A percentile compares a stretch with the other conserved stretches of the same genome.
phyloP scores from a whole-genome alignment of 768 basidiomycete species.

The Pleurotus cornucopiae region DNA sequence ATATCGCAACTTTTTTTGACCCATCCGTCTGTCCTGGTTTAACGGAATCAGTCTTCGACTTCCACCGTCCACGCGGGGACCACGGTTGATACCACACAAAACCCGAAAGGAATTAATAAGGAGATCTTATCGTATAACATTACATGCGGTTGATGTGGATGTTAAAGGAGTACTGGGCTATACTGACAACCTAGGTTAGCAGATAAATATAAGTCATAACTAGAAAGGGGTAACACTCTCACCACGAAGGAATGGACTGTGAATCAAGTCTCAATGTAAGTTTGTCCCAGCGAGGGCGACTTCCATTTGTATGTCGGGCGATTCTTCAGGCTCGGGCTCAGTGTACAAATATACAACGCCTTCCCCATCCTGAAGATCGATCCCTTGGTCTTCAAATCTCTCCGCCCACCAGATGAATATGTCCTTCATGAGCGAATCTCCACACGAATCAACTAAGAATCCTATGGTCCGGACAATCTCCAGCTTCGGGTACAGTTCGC shows the following conservation, averaged over 20 bases:
- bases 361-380: constrained; percentile 52
- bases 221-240: too few species aligned
- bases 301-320: background rate
- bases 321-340: constrained; percentile 19
- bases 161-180: too few species aligned
- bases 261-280: too few species aligned
- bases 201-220: too few species aligned
- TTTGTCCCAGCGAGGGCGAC: too few species aligned
- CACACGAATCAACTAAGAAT: constrained; percentile 41
- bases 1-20: constrained; percentile 73
- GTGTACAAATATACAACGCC: constrained; percentile 48
- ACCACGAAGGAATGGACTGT: too few species aligned
- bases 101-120: too few species aligned
- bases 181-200: too few species aligned
- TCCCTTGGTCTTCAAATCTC: constrained; percentile 41
- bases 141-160: too few species aligned
- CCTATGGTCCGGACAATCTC: constrained; percentile 44
- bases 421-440: constrained; percentile 39
- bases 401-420: constrained; percentile 55
- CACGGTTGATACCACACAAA: too few species aligned
- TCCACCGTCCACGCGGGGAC: too few species aligned
- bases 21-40: constrained; percentile 62
- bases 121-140: too few species aligned
- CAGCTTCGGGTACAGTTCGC: constrained; percentile 38
- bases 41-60: constrained; percentile 39